A percentile compares a stretch with the other conserved stretches of the same genome.
Conservation (phyloP, 306 rosid genomes). For the Rosa rugosa region DNA sequence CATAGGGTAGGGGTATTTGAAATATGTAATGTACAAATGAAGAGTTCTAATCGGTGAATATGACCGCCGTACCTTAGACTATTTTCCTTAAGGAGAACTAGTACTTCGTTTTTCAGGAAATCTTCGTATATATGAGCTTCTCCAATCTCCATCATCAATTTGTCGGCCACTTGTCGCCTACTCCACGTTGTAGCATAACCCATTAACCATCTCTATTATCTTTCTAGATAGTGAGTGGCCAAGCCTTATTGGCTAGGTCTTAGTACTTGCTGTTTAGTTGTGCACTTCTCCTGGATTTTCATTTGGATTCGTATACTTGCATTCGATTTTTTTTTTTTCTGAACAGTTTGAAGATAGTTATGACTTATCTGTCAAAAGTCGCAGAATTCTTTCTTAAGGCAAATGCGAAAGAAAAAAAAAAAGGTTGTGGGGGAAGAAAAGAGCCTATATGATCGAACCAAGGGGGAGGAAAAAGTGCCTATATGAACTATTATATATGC, state of each 20-base stretch:
- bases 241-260: constrained; percentile 23
- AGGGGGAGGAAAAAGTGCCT: neutral
- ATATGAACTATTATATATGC: neutral
- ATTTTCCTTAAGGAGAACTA: neutral
- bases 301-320: neutral
- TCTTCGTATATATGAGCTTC: constrained; percentile 6
- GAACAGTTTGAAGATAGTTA: constrained; percentile 27
- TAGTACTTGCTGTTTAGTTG: constrained; percentile 1
- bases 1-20: too few relatives aligned
- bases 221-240: neutral
- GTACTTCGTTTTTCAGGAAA: neutral
- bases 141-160: constrained; percentile 27
- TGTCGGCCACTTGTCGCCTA: constrained; percentile 48
- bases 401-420: constrained; percentile 11
- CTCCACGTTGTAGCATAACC: neutral
- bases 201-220: constrained; percentile 9
- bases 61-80: too few relatives aligned
- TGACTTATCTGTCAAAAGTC: constrained; percentile 47
- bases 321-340: neutral
- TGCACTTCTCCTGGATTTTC: neutral
- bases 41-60: too few relatives aligned
- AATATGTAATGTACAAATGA: too few relatives aligned
- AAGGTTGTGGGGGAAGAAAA: neutral
- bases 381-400: constrained; percentile 40
- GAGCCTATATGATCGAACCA: neutral